Base-by-base conservation (phyloP, 2,329 filamentous ascomycete genomes). In the Colletotrichum aenigma region DNA sequence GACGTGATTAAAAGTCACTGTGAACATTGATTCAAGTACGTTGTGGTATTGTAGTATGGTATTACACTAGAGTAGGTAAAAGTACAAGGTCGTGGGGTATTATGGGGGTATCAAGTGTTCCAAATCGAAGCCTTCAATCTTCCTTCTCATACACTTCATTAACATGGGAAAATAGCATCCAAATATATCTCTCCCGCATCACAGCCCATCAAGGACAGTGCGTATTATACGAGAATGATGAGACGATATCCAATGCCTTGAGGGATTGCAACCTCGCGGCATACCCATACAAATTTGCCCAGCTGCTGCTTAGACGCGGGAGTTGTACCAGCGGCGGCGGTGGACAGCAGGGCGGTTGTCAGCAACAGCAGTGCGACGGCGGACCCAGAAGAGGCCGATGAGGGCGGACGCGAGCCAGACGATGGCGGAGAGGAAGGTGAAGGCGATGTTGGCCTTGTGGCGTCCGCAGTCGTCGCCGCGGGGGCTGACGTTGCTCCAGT, bases 381-480 rank as follows among this genome's bases (percentile, higher is more conserved):
- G 87, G 24, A 89, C 85, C 89, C 89, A 91, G 81, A 89, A 86
- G 79, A 91, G 81, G 61, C 88, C 91, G 58, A 94, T 81, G 24
- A 93, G 80, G 18, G 89, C 89, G 62, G 92, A 94, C 15, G 87
- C 90, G 55, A 95, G 89, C 94, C 94, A 96, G 81, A 92, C 87
- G 78, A 94, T 88, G 71, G 93, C 93, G 4, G 92, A 93, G 70
- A 95, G 84, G 85, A 96, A 96, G 65, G 89, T 86, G 81, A 96
- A 95, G 6, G 93, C 93, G 79, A 94, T 90, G 76, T 91, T 88
- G 55, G 94, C 91, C 85, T 94, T 95, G 90, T 91, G 94, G 79
- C 91, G 90, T 74, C 90, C 88, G 83, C 94, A 96, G n/a, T 83
- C 82, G 77, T 87, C 85, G 62, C 86, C 85, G 60, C 84, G 78